Percentiles rank a stretch among this genome's conserved stretches.
Conservation (phyloP, 1,139 yeast species). For the Lodderomyces elongisporus region DNA sequence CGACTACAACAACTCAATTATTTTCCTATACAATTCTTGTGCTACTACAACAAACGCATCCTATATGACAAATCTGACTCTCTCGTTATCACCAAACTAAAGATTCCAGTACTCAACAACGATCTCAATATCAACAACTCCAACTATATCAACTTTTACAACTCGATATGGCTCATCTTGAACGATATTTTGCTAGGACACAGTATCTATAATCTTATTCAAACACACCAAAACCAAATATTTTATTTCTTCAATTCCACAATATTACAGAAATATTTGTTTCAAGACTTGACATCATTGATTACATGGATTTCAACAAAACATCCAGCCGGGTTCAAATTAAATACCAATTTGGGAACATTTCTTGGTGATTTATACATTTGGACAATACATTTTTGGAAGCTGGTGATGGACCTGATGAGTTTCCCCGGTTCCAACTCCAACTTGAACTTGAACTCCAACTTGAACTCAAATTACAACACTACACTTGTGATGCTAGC, state of each 20-base stretch:
- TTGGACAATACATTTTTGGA: slow-evolving; percentile 82
- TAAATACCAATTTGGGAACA: slow-evolving; percentile 78
- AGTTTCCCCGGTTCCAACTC: too few species aligned
- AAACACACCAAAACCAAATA: slow-evolving; percentile 38
- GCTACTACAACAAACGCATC: slow-evolving; percentile 37
- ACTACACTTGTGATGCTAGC: background rate
- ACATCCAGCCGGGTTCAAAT: slow-evolving; percentile 92
- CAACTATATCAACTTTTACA: slow-evolving; percentile 85
- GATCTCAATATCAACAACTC: slow-evolving; percentile 45
- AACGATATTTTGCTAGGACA: slow-evolving; percentile 80
- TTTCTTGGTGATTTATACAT: slow-evolving; percentile 82
- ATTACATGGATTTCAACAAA: slow-evolving; percentile 70
- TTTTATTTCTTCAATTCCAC: slow-evolving; percentile 28
- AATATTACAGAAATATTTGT: slow-evolving; percentile 31
- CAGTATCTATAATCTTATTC: slow-evolving; percentile 48
- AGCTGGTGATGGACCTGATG: slow-evolving; percentile 1
- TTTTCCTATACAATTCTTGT: slow-evolving; percentile 76
- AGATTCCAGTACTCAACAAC: slow-evolving; percentile 35
- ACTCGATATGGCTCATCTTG: slow-evolving; percentile 79
- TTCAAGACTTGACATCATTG: slow-evolving; percentile 36
- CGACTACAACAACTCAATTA: slow-evolving; percentile 73
- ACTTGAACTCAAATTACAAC: too few species aligned
- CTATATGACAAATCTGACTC: slow-evolving; percentile 21
- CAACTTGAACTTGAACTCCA: background rate
- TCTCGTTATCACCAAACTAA: slow-evolving; percentile 20